These are phyloP conservation scores for Paramecium pentaurelia DNA, from an alignment of 73 alveolate species.

Conservation along the genomic window DNA sequence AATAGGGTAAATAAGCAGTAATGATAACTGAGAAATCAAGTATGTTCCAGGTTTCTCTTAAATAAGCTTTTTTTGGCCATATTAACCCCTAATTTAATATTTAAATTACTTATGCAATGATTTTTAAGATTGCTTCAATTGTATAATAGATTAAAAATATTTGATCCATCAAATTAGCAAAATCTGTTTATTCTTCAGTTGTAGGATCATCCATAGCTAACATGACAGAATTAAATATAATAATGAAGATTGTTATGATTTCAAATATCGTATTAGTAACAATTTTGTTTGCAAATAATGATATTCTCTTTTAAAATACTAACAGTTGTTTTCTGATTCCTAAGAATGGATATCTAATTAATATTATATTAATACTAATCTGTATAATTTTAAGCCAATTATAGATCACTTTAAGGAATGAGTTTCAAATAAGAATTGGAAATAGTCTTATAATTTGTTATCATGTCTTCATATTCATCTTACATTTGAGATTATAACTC, in stretches of 20 bases:
- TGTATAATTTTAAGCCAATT: background rate
- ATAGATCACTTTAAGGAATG: background rate
- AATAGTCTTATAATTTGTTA: background rate
- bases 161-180: constrained; percentile 44
- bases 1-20: constrained; percentile 72
- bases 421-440: background rate
- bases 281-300: background rate
- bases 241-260: constrained; percentile 56
- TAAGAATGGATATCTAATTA: background rate
- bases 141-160: constrained; percentile 71
- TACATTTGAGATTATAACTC: background rate
- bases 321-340: background rate
- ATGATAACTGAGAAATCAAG: constrained; percentile 85
- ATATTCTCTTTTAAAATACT: background rate
- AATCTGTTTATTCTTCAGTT: background rate
- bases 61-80: constrained; percentile 78
- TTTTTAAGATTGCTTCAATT: constrained; percentile 70
- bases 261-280: constrained; percentile 52
- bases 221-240: constrained; percentile 57
- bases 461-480: background rate
- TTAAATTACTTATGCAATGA: constrained; percentile 55
- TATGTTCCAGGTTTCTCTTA: constrained; percentile 90
- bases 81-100: constrained; percentile 64
- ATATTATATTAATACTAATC: background rate
- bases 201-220: constrained; percentile 67